Percentiles rank a stretch among this genome's conserved stretches.
Evolutionary conservation across 31 red algal genomes (phyloP).

Genomic region (Endocladia muricata): DNA sequence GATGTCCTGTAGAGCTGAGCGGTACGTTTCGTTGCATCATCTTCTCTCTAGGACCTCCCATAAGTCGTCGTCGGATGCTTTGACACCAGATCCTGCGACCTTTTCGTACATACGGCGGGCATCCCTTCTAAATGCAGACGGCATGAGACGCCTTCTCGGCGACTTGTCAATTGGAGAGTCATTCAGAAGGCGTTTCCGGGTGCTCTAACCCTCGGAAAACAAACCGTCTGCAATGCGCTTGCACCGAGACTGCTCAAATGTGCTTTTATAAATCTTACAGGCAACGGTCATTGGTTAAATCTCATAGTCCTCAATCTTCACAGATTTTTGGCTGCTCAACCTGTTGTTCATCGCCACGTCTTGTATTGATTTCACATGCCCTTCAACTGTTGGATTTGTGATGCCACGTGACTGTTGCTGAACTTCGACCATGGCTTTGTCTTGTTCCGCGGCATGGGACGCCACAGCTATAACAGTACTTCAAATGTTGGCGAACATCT

Average conservation of each 20-base stretch:
- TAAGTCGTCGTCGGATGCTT: background rate
- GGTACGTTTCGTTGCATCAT: background rate
- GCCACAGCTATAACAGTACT: background rate
- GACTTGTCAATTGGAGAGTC: background rate
- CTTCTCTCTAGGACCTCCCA: background rate
- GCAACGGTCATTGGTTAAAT: background rate
- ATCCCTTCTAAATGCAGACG: background rate
- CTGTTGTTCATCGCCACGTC: background rate
- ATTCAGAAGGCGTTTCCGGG: background rate
- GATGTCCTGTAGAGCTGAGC: background rate
- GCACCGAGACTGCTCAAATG: background rate
- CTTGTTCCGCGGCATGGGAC: background rate
- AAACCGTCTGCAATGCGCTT: background rate
- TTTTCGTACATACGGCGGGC: background rate
- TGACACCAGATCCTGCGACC: background rate
- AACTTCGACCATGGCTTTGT: background rate
- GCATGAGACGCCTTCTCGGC: background rate
- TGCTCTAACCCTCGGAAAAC: background rate
- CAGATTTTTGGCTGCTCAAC: too few species aligned
- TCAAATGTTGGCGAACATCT: background rate
- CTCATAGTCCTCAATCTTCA: background rate
- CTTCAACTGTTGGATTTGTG: background rate
- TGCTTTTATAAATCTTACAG: background rate
- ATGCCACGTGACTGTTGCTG: too few species aligned
- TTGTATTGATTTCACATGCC: background rate